Base-by-base conservation (phyloP, 2,329 filamentous ascomycete species). In the Aspergillus ochraceoroseus region DNA sequence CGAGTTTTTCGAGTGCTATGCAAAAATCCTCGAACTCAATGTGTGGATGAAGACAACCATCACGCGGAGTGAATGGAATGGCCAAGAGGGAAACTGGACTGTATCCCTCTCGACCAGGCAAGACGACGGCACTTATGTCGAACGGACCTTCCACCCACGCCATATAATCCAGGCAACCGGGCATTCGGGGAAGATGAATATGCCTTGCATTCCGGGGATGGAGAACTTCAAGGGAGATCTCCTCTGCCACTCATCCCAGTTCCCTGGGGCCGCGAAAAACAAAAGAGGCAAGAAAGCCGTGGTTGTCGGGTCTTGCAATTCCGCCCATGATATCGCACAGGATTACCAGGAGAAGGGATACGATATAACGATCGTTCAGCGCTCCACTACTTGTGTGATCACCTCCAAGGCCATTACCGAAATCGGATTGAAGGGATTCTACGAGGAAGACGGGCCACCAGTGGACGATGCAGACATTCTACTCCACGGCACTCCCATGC, bases 111-210 rank as follows among this genome's bases (percentile, higher is more conserved):
- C 70, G 17, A 63, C 69, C 37, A 63, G 48, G 8, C 63, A 63
- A 11, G 56, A 53, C 3, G 62, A 67, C 20, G 66, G 64, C 4
- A 54, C 52, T 1, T 52, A 44, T 0, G 70, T 77, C 48, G 72
- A 64, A 1, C 71, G 78, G 12, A 78, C 71, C 0, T 61, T 85
- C 26, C 71, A 75, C 26, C 81, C 82, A 0, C 73, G 69, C 4
- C 81, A 85, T 46, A 59, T 86, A 19, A 72, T 86, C 30, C 79
- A 83, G 52, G 77, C 79, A 1, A 86, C 82, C 0, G 82, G 82
- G 0, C 80, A 83, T 52, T 79, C 79, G 0, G 82, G 82, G 2
- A 79, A 83, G 61, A 81, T 76, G 19, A 70, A 77, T 41, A 59
- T 77, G 7, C 72, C 57, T 0, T 47, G 55, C 1, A 77, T 69